Evolutionary conservation across 768 basidiomycete genomes (phyloP), one percentile per base, ranked within the genome.

Genomic region (Nidula microcarpa): DNA sequence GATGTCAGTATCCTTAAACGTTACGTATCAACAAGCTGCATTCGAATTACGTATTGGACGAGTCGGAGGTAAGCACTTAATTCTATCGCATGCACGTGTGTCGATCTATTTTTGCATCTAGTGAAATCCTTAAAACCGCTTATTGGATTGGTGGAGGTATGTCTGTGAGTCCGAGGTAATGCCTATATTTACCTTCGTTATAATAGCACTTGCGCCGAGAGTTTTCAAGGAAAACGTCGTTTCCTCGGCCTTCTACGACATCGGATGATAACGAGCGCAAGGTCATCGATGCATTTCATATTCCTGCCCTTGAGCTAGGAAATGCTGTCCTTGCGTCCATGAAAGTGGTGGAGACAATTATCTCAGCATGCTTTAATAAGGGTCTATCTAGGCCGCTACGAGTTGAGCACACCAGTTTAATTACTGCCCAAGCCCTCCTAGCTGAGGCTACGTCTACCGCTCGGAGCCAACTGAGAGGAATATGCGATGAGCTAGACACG

Each of bases 31-130:
- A 2, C 75, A 75, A 54, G 76, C 78, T 9, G 66, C 70, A 3
- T 77, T 80, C 48, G 78, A 80, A 49, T 62, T 77, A 33, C 70
- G 76, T 5, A 54, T 78, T 6, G 76, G 77, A 18, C 69, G 76
- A 17, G 60, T 79, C 34, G 69, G 70, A 46, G 68, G 78, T 79
- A 23, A 46, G 44, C 13, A 23, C 10, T 5, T 14, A 16, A 14
- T 41, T 16, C 37, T 41, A 11, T 11, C 37, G 56, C 54, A 68
- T 50, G n/a, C 16, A 35, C 13, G 50, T 11, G 33, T 33, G 48
- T 18, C 11, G 33, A 6, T 23, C 8, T 44, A 33, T 30, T 32
- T 32, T 9, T 34, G 23, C 23, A 45, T 51, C 13, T 33, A 67
- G 77, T 79, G 6, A 69, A 73, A 49, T 68, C 69, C 6, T 66